A percentile compares a stretch with the other conserved stretches of the same genome.
phyloP scores from a whole-genome alignment of 768 basidiomycete species.

The Leccinum imitatum region DNA sequence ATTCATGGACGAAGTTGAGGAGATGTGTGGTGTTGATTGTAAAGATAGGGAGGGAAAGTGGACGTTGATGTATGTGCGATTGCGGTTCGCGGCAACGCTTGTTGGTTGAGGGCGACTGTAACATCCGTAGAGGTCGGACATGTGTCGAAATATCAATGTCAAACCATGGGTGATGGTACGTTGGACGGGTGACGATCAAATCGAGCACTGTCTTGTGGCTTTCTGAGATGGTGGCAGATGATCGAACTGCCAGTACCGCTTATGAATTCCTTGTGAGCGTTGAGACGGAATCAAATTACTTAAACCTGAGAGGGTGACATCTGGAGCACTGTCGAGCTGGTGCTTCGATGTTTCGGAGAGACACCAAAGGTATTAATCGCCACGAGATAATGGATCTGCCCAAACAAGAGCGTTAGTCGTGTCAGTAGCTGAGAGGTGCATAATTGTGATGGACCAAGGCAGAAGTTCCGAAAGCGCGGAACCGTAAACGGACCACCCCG shows the following conservation, averaged over 20 bases:
- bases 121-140: constrained; percentile 2
- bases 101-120: constrained; percentile 21
- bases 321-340: neutral
- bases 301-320: constrained; percentile 9
- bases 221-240: neutral
- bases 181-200: constrained; percentile 11
- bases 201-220: constrained; percentile 1
- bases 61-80: constrained; percentile 70
- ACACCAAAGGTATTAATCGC: neutral
- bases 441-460: constrained; percentile 9
- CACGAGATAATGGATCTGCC: neutral
- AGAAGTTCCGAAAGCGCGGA: constrained; percentile 16
- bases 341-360: constrained; percentile 1
- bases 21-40: constrained; percentile 55
- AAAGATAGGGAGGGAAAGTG: constrained; percentile 59
- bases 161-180: constrained; percentile 1
- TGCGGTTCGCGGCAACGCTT: constrained; percentile 60
- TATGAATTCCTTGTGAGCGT: neutral
- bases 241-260: neutral
- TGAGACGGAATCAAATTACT: constrained; percentile 4
- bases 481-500: constrained; percentile 8
- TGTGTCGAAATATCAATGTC: constrained; percentile 1
- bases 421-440: neutral
- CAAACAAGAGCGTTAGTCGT: neutral
- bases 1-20: constrained; percentile 63